phyloP scores from a whole-genome alignment of 2,329 filamentous ascomycete species.

The Pyrenophora seminiperda region DNA sequence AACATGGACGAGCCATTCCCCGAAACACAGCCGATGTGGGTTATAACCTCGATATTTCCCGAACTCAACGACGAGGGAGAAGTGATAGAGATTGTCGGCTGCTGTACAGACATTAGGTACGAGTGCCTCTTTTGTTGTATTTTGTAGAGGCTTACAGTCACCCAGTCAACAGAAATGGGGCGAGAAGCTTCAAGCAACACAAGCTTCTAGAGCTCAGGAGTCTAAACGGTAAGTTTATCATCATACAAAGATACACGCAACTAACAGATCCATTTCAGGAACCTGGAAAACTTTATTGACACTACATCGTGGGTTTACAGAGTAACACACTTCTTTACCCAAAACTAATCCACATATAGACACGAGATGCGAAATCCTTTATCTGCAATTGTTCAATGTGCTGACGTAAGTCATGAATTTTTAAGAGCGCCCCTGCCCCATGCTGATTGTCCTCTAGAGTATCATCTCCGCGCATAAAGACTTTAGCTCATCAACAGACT shows the following conservation, averaged over 20 bases:
- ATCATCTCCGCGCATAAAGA: constrained; percentile 21
- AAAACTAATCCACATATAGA: not conserved
- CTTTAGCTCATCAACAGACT: constrained; percentile 9
- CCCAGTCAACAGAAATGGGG: constrained; percentile 42
- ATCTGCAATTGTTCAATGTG: constrained; percentile 51
- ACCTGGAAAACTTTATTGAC: constrained; percentile 41
- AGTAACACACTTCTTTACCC: not conserved
- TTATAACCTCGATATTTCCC: constrained; percentile 38
- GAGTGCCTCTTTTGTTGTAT: not conserved
- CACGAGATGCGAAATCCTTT: constrained; percentile 54
- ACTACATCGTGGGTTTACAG: constrained; percentile 26
- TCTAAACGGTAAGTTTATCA: constrained; percentile 18
- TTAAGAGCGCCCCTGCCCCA: not conserved
- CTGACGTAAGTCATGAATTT: constrained; percentile 43
- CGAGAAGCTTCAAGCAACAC: constrained; percentile 37
- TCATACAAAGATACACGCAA: not conserved
- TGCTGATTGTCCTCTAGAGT: constrained; percentile 9
- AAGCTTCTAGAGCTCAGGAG: constrained; percentile 29
- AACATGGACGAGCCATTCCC: constrained; percentile 12
- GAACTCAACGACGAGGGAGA: constrained; percentile 30
- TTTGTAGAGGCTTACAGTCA: constrained; percentile 1
- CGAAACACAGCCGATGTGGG: constrained; percentile 33
- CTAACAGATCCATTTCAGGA: constrained; percentile 1
- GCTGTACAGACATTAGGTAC: constrained; percentile 44
- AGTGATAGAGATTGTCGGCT: constrained; percentile 41